Evolutionary conservation across 2,329 filamentous ascomycete genomes (phyloP).

Genomic region (Phialocephala sp.): DNA sequence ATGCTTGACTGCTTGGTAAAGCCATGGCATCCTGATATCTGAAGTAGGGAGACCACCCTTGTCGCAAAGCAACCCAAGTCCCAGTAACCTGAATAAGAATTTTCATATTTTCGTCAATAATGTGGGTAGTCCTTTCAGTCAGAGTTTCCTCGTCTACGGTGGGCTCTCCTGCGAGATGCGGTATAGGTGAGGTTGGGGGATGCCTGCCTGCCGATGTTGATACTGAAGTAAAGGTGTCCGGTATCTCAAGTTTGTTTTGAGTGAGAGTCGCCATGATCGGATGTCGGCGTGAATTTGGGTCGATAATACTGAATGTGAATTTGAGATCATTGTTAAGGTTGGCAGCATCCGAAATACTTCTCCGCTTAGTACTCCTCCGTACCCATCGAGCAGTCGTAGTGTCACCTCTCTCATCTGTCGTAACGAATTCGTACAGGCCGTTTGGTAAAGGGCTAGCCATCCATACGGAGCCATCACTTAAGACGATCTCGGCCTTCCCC

Average conservation of each 20-base stretch:
- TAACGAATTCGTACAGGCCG: slow-evolving; percentile 70
- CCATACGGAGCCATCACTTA: slow-evolving; percentile 68
- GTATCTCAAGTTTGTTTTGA: slow-evolving; percentile 67
- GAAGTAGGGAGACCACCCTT: slow-evolving; percentile 50
- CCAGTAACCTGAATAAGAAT: slow-evolving; percentile 57
- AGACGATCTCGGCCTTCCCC: slow-evolving; percentile 62
- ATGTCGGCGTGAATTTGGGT: slow-evolving; percentile 70
- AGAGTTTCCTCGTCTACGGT: slow-evolving; percentile 32
- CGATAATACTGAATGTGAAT: slow-evolving; percentile 80
- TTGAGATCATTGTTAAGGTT: slow-evolving; percentile 52
- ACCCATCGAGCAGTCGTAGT: slow-evolving; percentile 73
- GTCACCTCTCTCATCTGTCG: slow-evolving; percentile 57
- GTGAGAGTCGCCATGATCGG: slow-evolving; percentile 76
- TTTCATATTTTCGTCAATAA: slow-evolving; percentile 52
- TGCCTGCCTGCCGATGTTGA: slow-evolving; percentile 55
- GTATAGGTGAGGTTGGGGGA: slow-evolving; percentile 42
- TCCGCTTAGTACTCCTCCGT: slow-evolving; percentile 51
- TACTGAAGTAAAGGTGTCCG: slow-evolving; percentile 68
- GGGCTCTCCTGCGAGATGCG: slow-evolving; percentile 23
- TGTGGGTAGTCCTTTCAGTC: slow-evolving; percentile 44
- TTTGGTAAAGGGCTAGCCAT: slow-evolving; percentile 55
- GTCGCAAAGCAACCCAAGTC: slow-evolving; percentile 56
- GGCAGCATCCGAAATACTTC: slow-evolving; percentile 36
- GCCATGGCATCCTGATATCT: slow-evolving; percentile 42
- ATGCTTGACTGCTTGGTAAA: slow-evolving; percentile 18